These are phyloP conservation scores for Delitschia confertaspora DNA, from an alignment of 495 filamentous ascomycete species.

Conservation along the genomic window DNA sequence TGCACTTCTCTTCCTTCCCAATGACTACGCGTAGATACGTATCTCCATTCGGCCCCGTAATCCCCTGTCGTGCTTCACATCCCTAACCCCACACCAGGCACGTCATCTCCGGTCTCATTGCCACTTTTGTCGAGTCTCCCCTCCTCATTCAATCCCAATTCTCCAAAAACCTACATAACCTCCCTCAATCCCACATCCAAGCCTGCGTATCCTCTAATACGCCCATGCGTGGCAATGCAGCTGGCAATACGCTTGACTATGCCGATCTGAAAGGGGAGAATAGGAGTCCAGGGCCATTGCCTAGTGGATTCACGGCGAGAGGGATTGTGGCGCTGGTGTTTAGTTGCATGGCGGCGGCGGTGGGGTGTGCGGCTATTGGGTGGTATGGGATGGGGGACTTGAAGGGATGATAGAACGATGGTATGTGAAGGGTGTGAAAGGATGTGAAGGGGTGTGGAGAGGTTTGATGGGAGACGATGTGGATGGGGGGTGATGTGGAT, in stretches of 20 bases:
- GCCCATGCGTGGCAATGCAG: conserved; percentile 61
- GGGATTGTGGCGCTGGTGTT: conserved; percentile 70
- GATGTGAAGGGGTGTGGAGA: neutral
- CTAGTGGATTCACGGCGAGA: conserved; percentile 59
- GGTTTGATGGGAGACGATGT: neutral
- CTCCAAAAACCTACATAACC: conserved; percentile 41
- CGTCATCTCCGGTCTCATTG: conserved; percentile 60
- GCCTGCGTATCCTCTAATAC: conserved; percentile 47
- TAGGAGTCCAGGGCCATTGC: conserved; percentile 46
- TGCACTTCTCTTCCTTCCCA: neutral
- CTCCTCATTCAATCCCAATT: conserved; percentile 51
- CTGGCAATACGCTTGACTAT: conserved; percentile 55
- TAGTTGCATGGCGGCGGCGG: conserved; percentile 57
- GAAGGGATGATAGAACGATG: no score
- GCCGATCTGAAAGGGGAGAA: conserved; percentile 59
- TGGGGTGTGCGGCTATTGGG: conserved; percentile 60
- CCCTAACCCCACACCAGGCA: conserved; percentile 42
- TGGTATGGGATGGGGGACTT: conserved; percentile 50
- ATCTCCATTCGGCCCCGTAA: neutral
- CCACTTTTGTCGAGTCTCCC: conserved; percentile 64
- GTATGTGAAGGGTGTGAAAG: no score
- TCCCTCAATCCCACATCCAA: conserved; percentile 55
- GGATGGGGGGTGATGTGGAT: neutral
- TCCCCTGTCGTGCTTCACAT: neutral
- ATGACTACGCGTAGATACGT: neutral